Conservation (phyloP, 192 early-diverging fungal genomes). For the Backusella mclennaniae region DNA sequence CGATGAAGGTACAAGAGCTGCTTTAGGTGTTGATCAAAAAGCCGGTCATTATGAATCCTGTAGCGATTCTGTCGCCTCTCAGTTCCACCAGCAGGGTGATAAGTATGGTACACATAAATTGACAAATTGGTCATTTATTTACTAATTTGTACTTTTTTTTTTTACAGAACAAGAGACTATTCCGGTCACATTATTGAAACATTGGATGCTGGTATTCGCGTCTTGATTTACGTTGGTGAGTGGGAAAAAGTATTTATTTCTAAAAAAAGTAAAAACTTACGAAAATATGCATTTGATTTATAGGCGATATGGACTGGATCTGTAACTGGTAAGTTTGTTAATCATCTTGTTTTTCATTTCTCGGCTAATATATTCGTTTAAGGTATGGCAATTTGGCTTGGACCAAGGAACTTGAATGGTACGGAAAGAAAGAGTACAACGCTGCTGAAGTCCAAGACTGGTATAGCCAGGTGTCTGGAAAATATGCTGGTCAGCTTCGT, state of each 20-base stretch:
- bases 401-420: slow-evolving; percentile 43
- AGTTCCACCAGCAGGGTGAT: slow-evolving; percentile 29
- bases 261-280: neutral
- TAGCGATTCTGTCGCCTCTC: slow-evolving; percentile 47
- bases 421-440: slow-evolving; percentile 1
- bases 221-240: slow-evolving; percentile 85
- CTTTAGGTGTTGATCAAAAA: slow-evolving; percentile 72
- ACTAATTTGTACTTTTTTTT: slow-evolving; percentile 25
- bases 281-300: neutral
- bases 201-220: slow-evolving; percentile 77
- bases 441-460: neutral
- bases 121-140: slow-evolving; percentile 26
- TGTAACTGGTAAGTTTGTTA: slow-evolving; percentile 34
- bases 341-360: neutral
- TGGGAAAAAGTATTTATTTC: neutral
- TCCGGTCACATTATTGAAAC: slow-evolving; percentile 35
- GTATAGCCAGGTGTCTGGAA: neutral
- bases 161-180: slow-evolving; percentile 19
- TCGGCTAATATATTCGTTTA: neutral
- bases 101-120: slow-evolving; percentile 5
- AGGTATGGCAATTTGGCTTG: slow-evolving; percentile 88
- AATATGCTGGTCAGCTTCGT: slow-evolving; percentile 4
- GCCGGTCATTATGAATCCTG: slow-evolving; percentile 71
- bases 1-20: slow-evolving; percentile 65
- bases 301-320: slow-evolving; percentile 39